Conservation (phyloP, 2,329 filamentous ascomycete species). For the Fusarium virguliforme region DNA sequence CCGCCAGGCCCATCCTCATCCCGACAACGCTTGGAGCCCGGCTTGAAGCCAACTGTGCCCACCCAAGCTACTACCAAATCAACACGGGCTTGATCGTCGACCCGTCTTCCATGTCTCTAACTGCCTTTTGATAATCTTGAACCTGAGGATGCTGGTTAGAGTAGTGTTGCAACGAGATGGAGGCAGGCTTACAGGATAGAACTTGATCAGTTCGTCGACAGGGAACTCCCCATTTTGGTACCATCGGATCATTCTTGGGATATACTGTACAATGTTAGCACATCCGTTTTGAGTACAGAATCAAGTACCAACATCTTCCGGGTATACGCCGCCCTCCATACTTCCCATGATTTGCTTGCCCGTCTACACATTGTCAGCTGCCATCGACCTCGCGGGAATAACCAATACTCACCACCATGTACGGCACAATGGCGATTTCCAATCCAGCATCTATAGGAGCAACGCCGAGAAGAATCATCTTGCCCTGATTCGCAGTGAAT, state of each 20-base stretch:
- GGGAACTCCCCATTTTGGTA: not conserved
- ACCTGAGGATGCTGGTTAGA: not conserved
- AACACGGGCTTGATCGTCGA: slow-evolving; percentile 10
- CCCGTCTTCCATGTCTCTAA: slow-evolving; percentile 5
- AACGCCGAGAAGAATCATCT: slow-evolving; percentile 31
- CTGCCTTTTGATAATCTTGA: slow-evolving; percentile 12
- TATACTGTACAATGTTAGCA: not conserved
- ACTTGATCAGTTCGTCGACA: slow-evolving; percentile 4
- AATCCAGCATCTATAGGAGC: slow-evolving; percentile 20
- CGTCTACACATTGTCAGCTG: not conserved
- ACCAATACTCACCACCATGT: not conserved
- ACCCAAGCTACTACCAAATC: not conserved
- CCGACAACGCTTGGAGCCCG: not conserved
- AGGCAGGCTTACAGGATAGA: not conserved
- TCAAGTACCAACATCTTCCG: not conserved
- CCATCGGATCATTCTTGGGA: slow-evolving; percentile 4
- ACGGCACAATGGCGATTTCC: slow-evolving; percentile 9
- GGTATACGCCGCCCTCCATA: slow-evolving; percentile 6
- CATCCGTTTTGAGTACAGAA: too few relatives aligned
- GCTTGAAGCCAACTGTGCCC: not conserved
- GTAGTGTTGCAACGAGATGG: not conserved
- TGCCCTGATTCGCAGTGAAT: slow-evolving; percentile 24
- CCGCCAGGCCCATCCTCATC: not conserved
- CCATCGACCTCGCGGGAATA: too few relatives aligned
- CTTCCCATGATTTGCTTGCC: slow-evolving; percentile 7